Evolutionary conservation across 1,284 basidiomycete species (phyloP).

Genomic region (Boletus nobilissimus): DNA sequence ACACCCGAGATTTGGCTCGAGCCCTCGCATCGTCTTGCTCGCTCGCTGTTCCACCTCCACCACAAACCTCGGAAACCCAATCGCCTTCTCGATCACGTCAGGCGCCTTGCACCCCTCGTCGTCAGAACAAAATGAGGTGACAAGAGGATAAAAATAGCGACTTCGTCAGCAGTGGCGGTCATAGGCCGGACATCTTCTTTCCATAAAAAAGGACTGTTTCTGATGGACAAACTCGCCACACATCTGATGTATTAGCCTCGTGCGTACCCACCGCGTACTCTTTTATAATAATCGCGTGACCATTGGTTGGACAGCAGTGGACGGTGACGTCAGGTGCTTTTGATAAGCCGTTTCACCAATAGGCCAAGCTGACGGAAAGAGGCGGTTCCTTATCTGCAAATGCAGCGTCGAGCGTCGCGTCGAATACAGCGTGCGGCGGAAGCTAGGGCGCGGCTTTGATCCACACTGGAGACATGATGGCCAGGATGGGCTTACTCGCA

Average conservation of each 20-base stretch:
- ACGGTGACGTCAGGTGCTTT: conserved; percentile 19
- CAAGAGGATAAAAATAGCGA: conserved; percentile 1
- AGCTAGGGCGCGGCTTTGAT: conserved; percentile 36
- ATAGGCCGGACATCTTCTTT: conserved; percentile 1
- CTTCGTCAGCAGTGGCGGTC: conserved; percentile 18
- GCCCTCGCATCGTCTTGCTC: conserved; percentile 33
- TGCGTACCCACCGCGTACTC: conserved; percentile 5
- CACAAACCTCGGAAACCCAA: conserved; percentile 17
- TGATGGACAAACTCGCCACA: conserved; percentile 30
- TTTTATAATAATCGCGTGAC: conserved; percentile 35
- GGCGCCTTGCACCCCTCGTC: not conserved
- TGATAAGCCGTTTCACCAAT: conserved; percentile 30
- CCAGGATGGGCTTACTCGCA: too few species aligned
- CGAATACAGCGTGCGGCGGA: conserved; percentile 40
- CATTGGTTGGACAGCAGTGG: conserved; percentile 35
- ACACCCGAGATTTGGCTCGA: conserved; percentile 24
- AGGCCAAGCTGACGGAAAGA: conserved; percentile 38
- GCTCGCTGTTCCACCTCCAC: conserved; percentile 23
- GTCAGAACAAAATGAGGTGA: not conserved
- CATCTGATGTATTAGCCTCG: conserved; percentile 27
- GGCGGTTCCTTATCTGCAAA: conserved; percentile 33
- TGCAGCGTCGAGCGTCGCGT: conserved; percentile 39
- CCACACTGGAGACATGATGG: too few species aligned
- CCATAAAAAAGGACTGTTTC: conserved; percentile 6
- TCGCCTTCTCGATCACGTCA: conserved; percentile 12